Percentiles rank a stretch among this genome's conserved stretches.
Conservation (phyloP, 2,329 filamentous ascomycete genomes). For the Iodosphaeria phyllophila region DNA sequence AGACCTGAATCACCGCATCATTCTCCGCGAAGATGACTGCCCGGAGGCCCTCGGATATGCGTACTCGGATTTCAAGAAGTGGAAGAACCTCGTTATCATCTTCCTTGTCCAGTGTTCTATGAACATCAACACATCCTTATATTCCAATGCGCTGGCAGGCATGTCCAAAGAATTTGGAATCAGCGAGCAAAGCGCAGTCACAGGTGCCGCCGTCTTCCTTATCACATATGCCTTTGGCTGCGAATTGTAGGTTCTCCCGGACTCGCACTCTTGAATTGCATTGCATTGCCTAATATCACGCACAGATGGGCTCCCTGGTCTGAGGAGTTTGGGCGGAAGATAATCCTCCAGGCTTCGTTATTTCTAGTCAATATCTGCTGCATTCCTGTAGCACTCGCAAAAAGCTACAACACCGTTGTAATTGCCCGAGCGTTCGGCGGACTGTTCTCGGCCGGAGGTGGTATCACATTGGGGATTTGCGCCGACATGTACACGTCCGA, state of each 20-base stretch:
- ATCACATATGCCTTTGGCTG: constrained; percentile 28
- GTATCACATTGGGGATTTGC: constrained; percentile 45
- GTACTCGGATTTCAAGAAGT: constrained; percentile 28
- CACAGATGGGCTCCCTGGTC: constrained; percentile 35
- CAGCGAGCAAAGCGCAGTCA: constrained; percentile 24
- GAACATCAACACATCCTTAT: constrained; percentile 35
- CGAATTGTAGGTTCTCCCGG: constrained; percentile 31
- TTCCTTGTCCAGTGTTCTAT: constrained; percentile 34
- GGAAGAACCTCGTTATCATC: constrained; percentile 28
- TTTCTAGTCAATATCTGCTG: constrained; percentile 35
- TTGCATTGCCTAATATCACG: constrained; percentile 10
- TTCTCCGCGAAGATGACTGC: constrained; percentile 26
- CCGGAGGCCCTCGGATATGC: constrained; percentile 24
- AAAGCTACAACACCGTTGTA: constrained; percentile 21
- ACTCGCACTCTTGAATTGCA: not conserved
- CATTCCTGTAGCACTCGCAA: constrained; percentile 22
- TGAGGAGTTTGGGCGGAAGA: constrained; percentile 32
- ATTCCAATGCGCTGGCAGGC: constrained; percentile 26
- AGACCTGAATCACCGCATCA: not conserved
- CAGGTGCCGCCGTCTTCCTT: constrained; percentile 28
- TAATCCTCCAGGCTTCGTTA: constrained; percentile 28
- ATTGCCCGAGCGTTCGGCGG: constrained; percentile 26
- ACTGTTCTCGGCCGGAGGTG: constrained; percentile 42
- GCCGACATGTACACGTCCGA: constrained; percentile 42
- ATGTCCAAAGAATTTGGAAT: constrained; percentile 25